Conservation (phyloP, 441 rosid genomes). For the Hypseocharis bilobata region DNA sequence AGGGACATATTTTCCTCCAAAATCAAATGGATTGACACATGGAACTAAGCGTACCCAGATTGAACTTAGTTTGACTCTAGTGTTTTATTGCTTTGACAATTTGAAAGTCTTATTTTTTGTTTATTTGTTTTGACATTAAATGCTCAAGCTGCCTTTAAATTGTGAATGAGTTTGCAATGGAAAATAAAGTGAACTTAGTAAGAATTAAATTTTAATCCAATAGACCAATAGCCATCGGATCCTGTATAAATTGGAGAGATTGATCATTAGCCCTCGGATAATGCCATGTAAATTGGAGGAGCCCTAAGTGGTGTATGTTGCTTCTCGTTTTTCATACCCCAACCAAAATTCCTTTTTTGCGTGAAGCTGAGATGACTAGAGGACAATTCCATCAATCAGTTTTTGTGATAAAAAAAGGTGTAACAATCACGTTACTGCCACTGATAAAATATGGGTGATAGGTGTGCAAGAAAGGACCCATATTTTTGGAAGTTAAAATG, state of each 20-base stretch:
- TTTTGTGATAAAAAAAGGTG: background rate
- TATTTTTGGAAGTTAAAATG: background rate
- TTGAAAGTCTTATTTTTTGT: background rate
- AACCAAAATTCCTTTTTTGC: background rate
- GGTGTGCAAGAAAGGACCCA: background rate
- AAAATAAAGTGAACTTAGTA: background rate
- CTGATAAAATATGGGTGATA: background rate
- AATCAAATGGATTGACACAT: background rate
- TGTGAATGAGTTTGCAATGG: background rate
- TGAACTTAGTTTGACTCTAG: background rate
- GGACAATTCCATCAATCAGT: background rate
- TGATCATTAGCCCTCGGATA: background rate
- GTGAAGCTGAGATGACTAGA: background rate
- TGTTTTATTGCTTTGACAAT: background rate
- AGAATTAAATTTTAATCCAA: background rate
- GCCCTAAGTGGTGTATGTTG: background rate
- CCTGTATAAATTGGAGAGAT: too few relatives aligned
- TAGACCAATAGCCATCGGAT: background rate
- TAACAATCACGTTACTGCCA: background rate
- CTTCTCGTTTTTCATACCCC: background rate
- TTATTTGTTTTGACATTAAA: background rate
- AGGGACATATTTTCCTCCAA: background rate
- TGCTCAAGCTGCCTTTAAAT: background rate
- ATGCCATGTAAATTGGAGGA: background rate
- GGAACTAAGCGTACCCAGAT: background rate